Conservation (phyloP, 331 rosid genomes). For the Quercus lobata region DNA sequence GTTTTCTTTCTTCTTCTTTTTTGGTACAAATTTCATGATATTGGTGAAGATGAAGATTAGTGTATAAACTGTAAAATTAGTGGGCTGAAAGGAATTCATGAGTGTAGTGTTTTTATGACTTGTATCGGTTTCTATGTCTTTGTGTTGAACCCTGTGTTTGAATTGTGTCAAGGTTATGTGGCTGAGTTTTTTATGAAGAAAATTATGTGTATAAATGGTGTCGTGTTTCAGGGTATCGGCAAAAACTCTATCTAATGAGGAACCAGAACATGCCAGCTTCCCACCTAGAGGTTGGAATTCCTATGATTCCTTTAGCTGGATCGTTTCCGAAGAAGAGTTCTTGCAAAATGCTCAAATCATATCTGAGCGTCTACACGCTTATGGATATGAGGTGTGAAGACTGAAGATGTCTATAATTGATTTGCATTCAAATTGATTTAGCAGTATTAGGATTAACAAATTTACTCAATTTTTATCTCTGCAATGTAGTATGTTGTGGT, state of each 20-base stretch:
- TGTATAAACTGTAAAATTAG: too few relatives aligned
- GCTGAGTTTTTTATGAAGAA: neutral
- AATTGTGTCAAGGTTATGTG: too few relatives aligned
- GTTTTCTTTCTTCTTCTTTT: too few relatives aligned
- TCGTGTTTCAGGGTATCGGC: conserved; percentile 44
- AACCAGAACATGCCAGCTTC: conserved; percentile 36
- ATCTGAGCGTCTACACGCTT: conserved; percentile 39
- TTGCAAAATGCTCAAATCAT: neutral
- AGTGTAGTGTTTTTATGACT: too few relatives aligned
- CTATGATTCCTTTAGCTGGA: conserved; percentile 87
- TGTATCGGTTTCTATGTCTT: too few relatives aligned
- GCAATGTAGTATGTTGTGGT: conserved; percentile 79
- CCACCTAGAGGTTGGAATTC: conserved; percentile 99
- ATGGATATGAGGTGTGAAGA: conserved; percentile 74
- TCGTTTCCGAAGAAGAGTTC: conserved; percentile 8
- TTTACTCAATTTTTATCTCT: neutral
- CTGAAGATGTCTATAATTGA: neutral
- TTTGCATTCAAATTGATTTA: neutral
- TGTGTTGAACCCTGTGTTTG: too few relatives aligned
- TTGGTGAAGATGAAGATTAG: too few relatives aligned
- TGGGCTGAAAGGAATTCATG: too few relatives aligned
- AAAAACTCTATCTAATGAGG: neutral
- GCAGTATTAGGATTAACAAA: neutral
- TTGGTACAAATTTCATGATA: too few relatives aligned
- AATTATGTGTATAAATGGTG: neutral